Evolutionary conservation across 1,139 yeast species (phyloP).

Genomic region (Blastobotrys aristatus): DNA sequence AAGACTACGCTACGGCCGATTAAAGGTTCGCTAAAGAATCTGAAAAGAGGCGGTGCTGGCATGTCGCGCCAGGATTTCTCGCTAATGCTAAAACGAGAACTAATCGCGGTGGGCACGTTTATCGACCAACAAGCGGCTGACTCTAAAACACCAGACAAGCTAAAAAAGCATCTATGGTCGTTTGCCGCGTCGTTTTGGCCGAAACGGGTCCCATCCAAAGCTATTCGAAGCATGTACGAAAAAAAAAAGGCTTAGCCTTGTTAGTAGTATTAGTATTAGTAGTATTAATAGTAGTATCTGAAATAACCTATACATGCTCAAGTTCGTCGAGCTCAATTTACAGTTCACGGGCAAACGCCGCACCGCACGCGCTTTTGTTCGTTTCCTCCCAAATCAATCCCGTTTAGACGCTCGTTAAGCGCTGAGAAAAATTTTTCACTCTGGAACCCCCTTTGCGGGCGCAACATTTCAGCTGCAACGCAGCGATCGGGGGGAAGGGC

Average conservation of each 20-base stretch:
- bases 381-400: too few relatives aligned
- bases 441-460: too few relatives aligned
- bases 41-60: constrained; percentile 72
- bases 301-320: too few relatives aligned
- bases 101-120: constrained; percentile 74
- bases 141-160: constrained; percentile 32
- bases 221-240: constrained; percentile 79
- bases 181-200: constrained; percentile 95
- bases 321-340: too few relatives aligned
- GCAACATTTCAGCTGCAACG: too few relatives aligned
- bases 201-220: constrained; percentile 65
- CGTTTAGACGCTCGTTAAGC: too few relatives aligned
- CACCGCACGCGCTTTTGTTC: too few relatives aligned
- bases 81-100: constrained; percentile 61
- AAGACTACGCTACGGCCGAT: constrained; percentile 66
- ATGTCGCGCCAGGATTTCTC: constrained; percentile 87
- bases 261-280: neutral
- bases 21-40: constrained; percentile 62
- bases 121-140: constrained; percentile 41
- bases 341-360: too few relatives aligned
- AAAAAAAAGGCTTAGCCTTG: constrained; percentile 36
- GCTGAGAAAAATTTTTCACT: too few relatives aligned
- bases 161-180: constrained; percentile 77
- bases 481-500: too few relatives aligned
- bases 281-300: neutral